Conservation (phyloP, 2,329 filamentous ascomycete species). For the Colletotrichum sojae region DNA sequence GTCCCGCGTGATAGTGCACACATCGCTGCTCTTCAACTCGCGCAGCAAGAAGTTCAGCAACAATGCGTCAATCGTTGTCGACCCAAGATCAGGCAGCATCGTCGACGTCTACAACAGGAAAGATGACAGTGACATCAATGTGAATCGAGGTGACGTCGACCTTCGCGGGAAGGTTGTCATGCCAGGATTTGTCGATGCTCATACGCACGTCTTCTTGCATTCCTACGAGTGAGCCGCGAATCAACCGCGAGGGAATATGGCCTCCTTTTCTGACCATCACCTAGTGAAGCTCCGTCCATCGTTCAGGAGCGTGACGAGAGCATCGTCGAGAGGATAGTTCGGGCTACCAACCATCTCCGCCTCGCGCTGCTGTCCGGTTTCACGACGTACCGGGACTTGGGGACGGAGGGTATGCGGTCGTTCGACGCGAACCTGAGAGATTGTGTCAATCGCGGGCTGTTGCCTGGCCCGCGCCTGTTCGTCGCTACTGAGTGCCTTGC, state of each 20-base stretch:
- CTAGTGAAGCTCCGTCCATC: constrained; percentile 35
- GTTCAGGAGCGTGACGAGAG: constrained; percentile 72
- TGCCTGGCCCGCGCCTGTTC: constrained; percentile 68
- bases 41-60: constrained; percentile 56
- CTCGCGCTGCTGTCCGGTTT: constrained; percentile 69
- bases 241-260: too few relatives aligned
- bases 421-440: constrained; percentile 67
- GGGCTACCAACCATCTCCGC: constrained; percentile 67
- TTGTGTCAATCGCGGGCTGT: constrained; percentile 67
- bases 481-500: constrained; percentile 67
- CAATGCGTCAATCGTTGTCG: constrained; percentile 59
- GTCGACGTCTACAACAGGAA: constrained; percentile 49
- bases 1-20: constrained; percentile 55
- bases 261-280: constrained; percentile 5
- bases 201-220: constrained; percentile 71
- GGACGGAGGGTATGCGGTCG: constrained; percentile 65
- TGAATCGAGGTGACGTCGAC: constrained; percentile 60
- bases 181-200: constrained; percentile 68
- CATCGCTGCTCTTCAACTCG: constrained; percentile 62
- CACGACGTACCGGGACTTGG: constrained; percentile 71
- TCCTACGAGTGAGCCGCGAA: constrained; percentile 53
- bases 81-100: constrained; percentile 57
- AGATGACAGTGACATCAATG: constrained; percentile 43
- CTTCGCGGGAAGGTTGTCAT: constrained; percentile 67
- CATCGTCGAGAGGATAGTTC: constrained; percentile 68